These are phyloP conservation scores for Populus tomentosa DNA, from an alignment of 441 rosid genomes.

Conservation along the genomic window DNA sequence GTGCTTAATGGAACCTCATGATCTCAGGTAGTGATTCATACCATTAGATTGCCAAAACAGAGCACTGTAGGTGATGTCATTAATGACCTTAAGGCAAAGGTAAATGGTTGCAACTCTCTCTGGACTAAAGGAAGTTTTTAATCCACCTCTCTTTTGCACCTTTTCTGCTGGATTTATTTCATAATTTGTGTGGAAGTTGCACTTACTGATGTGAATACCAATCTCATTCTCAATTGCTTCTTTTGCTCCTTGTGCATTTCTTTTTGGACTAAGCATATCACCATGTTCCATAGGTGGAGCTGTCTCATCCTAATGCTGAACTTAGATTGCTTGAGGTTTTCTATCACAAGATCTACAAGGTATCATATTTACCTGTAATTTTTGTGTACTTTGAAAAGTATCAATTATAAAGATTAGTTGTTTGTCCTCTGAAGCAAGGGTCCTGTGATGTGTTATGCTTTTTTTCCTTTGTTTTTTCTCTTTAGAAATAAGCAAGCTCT, in stretches of 20 bases:
- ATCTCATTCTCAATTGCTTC: background rate
- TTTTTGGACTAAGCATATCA: background rate
- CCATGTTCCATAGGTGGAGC: slow-evolving; percentile 55
- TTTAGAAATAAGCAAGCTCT: background rate
- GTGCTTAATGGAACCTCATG: background rate
- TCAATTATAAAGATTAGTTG: background rate
- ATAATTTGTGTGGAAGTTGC: background rate
- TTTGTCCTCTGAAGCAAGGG: background rate
- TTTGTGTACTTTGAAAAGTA: background rate
- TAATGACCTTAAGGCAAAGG: slow-evolving; percentile 81
- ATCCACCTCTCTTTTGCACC: background rate
- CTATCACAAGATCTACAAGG: slow-evolving; percentile 94
- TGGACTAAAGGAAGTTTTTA: background rate
- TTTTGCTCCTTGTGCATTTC: background rate
- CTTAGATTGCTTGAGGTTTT: slow-evolving; percentile 91
- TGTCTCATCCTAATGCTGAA: slow-evolving; percentile 85
- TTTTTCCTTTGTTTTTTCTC: no score
- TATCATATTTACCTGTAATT: slow-evolving; percentile 15
- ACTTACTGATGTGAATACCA: background rate
- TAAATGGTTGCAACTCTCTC: slow-evolving; percentile 15
- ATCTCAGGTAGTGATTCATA: slow-evolving; percentile 43
- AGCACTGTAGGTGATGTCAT: slow-evolving; percentile 90
- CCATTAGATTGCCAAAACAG: slow-evolving; percentile 92
- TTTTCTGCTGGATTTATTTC: background rate
- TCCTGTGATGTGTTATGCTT: background rate